Percentiles rank a stretch among this genome's conserved stretches.
Evolutionary conservation across 2,329 filamentous ascomycete species (phyloP).

Genomic region (Endoconidiophora polonica): DNA sequence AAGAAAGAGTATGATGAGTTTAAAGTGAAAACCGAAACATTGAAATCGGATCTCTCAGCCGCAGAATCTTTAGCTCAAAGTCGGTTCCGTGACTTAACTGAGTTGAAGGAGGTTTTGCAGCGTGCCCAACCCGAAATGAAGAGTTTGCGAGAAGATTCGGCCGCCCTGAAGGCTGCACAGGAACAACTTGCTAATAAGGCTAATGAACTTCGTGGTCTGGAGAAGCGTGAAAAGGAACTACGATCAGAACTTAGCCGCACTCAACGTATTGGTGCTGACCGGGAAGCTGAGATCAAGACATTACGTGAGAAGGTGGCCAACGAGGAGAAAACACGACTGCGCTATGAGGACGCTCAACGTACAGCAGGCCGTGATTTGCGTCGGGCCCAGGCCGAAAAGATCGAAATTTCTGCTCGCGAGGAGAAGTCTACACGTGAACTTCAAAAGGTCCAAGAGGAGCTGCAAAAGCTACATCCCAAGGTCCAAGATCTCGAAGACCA

Average conservation of each 20-base stretch:
- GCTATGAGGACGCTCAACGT: slow-evolving; percentile 64
- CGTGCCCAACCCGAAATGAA: slow-evolving; percentile 78
- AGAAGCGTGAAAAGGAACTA: slow-evolving; percentile 68
- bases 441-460: slow-evolving; percentile 53
- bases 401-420: slow-evolving; percentile 55
- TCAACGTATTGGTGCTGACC: slow-evolving; percentile 53
- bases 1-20: slow-evolving; percentile 46
- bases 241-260: slow-evolving; percentile 54
- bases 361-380: slow-evolving; percentile 62
- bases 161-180: slow-evolving; percentile 54
- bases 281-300: slow-evolving; percentile 59
- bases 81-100: slow-evolving; percentile 73
- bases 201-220: slow-evolving; percentile 54
- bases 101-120: slow-evolving; percentile 62
- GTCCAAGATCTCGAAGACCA: slow-evolving; percentile 58
- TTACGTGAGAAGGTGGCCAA: slow-evolving; percentile 64
- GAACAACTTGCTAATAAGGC: slow-evolving; percentile 49
- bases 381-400: slow-evolving; percentile 60
- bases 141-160: slow-evolving; percentile 59
- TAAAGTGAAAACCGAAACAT: slow-evolving; percentile 47
- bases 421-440: slow-evolving; percentile 60
- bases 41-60: slow-evolving; percentile 73
- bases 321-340: slow-evolving; percentile 53
- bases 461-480: slow-evolving; percentile 45
- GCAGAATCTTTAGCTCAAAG: slow-evolving; percentile 74